Evolutionary conservation across 2,329 filamentous ascomycete species (phyloP).

Genomic region (Alternaria sp.): DNA sequence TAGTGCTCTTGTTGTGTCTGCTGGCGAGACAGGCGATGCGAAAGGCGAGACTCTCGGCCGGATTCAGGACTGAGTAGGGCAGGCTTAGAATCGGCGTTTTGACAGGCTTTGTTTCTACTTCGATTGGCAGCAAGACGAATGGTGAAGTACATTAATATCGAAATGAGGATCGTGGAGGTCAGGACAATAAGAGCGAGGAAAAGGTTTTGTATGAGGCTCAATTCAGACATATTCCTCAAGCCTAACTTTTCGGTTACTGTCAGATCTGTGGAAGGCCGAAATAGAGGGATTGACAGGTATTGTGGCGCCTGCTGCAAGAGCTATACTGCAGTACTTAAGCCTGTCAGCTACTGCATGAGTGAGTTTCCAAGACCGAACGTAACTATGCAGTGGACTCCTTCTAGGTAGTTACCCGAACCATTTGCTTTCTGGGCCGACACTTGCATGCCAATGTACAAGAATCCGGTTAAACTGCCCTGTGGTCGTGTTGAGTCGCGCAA

Average conservation of each 20-base stretch:
- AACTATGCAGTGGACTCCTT: not conserved
- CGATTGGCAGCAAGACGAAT: slow-evolving; percentile 18
- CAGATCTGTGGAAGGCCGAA: not conserved
- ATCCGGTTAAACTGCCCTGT: slow-evolving; percentile 1
- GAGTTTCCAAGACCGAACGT: not conserved
- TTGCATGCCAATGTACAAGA: not conserved
- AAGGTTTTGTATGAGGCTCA: slow-evolving; percentile 8
- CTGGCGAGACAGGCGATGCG: slow-evolving; percentile 12
- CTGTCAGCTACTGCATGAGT: not conserved
- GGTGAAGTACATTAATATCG: slow-evolving; percentile 27
- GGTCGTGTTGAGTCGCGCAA: slow-evolving; percentile 1
- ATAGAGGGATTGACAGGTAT: slow-evolving; percentile 1
- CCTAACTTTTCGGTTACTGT: not conserved
- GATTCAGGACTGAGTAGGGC: slow-evolving; percentile 8
- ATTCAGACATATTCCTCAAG: slow-evolving; percentile 6
- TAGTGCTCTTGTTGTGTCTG: slow-evolving; percentile 13
- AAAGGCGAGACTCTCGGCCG: slow-evolving; percentile 6
- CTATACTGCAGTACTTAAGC: slow-evolving; percentile 20
- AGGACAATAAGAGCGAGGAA: slow-evolving; percentile 28
- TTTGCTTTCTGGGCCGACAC: not conserved
- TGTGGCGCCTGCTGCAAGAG: slow-evolving; percentile 14
- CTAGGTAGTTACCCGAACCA: not conserved
- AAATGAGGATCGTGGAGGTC: slow-evolving; percentile 19
- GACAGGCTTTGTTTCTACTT: not conserved
- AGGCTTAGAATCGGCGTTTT: not conserved